Percentiles rank a stretch among this genome's conserved stretches.
Conservation (phyloP, 495 filamentous ascomycete genomes). For the Poronia punctata region DNA sequence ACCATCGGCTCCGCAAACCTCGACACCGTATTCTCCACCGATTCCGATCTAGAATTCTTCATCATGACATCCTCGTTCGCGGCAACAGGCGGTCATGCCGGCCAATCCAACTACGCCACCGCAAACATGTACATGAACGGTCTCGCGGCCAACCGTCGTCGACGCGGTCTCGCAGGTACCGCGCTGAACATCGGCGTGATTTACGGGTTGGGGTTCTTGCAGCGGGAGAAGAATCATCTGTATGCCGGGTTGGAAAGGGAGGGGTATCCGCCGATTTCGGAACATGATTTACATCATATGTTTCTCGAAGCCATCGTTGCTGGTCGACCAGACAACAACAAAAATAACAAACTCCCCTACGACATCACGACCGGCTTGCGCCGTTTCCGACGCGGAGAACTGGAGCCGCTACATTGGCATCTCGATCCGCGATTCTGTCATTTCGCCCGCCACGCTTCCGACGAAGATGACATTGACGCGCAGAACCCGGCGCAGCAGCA, state of each 20-base stretch:
- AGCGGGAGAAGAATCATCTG: constrained; percentile 35
- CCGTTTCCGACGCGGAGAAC: constrained; percentile 20
- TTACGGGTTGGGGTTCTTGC: constrained; percentile 51
- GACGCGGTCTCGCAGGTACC: constrained; percentile 28
- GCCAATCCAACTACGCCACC: constrained; percentile 50
- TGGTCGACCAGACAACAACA: constrained; percentile 20
- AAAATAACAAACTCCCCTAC: constrained; percentile 8
- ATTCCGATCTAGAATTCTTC: constrained; percentile 36
- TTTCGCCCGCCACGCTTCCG: constrained; percentile 15
- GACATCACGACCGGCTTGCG: constrained; percentile 37
- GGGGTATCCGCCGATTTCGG: constrained; percentile 48
- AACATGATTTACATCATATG: constrained; percentile 52
- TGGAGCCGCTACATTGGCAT: constrained; percentile 31
- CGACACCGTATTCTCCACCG: constrained; percentile 22
- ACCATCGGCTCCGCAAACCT: constrained; percentile 37
- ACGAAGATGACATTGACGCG: neutral
- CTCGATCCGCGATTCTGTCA: constrained; percentile 35
- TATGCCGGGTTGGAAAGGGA: constrained; percentile 37
- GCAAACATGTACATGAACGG: constrained; percentile 52
- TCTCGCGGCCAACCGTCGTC: constrained; percentile 30
- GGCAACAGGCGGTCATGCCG: constrained; percentile 38
- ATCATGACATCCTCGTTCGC: constrained; percentile 45
- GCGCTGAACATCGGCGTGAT: constrained; percentile 52
- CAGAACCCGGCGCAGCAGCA: neutral
- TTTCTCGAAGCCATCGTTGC: constrained; percentile 51